Evolutionary conservation across 192 early-diverging fungal genomes (phyloP), one percentile per base, ranked within the genome.

Genomic region (Backusella tuberculispora): DNA sequence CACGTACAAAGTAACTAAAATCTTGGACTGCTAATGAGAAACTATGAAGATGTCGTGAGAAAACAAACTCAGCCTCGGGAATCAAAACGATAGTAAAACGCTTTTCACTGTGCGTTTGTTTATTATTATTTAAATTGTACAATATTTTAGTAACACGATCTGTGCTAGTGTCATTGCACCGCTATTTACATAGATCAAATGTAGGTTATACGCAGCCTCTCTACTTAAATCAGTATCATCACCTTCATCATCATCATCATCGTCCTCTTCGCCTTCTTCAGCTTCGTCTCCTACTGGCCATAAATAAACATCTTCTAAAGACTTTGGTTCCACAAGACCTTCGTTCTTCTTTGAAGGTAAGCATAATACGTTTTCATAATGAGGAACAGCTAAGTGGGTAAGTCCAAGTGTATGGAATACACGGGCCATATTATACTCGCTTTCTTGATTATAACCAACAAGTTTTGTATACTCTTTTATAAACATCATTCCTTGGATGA

Each of bases 161-260:
- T 92, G 85, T 1, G 96, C 94, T 70, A 95, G 83, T 13, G 81
- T 86, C 66, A 85, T 73, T 7, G 92, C 88, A 4, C 97, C 97
- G 44, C 88, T 93, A 34, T 83, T 71, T 37, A 92, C 74, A 71
- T 95, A 97, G 24, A 99, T 94, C 41, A 87, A 74, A 47, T 92
- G 87, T 69, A 98, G 80, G 73, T 99, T 99, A 80, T 97, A 98
- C 26, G 97, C 98, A 0, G 94, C 93, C 76, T 99, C 97, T 29
- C 85, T 69, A 69, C 83, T 88, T 63, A 96, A 68, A 44, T 89
- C 84, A 34, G 83, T 88, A 12, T 73, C 66, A 63, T 86, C 86
- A 24, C 90, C 85, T 40, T 88, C 83, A 24, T 81, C 87, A 3
- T 78, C 71, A 45, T 85, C 87, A 14, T 90, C 84, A 8, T 85